phyloP scores from a whole-genome alignment of 2,329 filamentous ascomycete genomes.

The Thelonectria discophora region DNA sequence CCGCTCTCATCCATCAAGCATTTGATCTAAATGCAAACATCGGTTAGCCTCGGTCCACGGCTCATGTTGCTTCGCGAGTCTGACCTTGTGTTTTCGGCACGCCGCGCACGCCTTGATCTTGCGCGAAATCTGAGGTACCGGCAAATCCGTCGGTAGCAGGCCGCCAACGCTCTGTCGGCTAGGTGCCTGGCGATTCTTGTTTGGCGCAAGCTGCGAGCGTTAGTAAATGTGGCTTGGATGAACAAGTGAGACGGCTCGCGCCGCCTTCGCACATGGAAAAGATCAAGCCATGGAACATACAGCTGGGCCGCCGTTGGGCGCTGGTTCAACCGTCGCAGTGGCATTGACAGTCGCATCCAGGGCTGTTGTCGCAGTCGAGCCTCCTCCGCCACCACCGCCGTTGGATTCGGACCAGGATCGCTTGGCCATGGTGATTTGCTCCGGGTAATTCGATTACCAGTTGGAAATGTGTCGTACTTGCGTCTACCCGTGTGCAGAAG shows the following conservation, averaged over 20 bases:
- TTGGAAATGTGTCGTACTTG: not conserved
- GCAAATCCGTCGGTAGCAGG: slow-evolving; percentile 27
- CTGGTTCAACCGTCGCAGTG: slow-evolving; percentile 5
- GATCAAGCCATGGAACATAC: slow-evolving; percentile 10
- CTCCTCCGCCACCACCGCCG: slow-evolving; percentile 17
- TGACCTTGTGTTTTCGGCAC: slow-evolving; percentile 53
- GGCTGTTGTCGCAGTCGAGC: slow-evolving; percentile 24
- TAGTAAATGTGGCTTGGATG: not conserved
- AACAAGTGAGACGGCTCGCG: not conserved
- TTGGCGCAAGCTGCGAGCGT: slow-evolving; percentile 11
- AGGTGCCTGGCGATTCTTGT: slow-evolving; percentile 28
- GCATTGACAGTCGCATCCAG: slow-evolving; percentile 28
- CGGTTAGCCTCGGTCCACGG: not conserved
- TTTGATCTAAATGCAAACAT: slow-evolving; percentile 45
- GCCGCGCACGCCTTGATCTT: slow-evolving; percentile 54
- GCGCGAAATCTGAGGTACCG: slow-evolving; percentile 48
- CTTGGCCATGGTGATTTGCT: slow-evolving; percentile 33
- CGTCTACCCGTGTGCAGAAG: not conserved
- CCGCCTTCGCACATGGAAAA: not conserved
- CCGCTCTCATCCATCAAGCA: slow-evolving; percentile 53
- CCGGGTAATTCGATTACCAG: slow-evolving; percentile 8
- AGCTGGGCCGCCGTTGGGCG: slow-evolving; percentile 5
- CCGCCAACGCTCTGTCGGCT: slow-evolving; percentile 33
- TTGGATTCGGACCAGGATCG: slow-evolving; percentile 41
- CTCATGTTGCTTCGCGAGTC: not conserved